phyloP scores from a whole-genome alignment of 352 stramenopile species.

The Pythium angustatum region DNA sequence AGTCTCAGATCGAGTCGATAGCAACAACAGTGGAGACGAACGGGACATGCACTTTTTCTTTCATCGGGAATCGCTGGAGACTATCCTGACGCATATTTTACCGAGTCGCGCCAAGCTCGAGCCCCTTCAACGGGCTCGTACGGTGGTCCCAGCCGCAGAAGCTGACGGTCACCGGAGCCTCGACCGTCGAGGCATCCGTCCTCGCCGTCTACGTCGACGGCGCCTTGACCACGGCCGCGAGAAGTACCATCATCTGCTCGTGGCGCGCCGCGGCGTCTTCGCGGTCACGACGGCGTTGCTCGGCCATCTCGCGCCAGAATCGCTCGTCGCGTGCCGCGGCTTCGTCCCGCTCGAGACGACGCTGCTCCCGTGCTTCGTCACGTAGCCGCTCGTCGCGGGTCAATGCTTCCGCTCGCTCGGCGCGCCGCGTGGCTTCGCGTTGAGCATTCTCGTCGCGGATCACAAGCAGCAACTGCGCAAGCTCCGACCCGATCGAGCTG shows the following conservation, averaged over 20 bases:
- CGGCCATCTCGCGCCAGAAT: conserved; percentile 18
- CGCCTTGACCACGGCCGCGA: conserved; percentile 12
- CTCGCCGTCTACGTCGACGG: background rate
- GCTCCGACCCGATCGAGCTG: conserved; percentile 1
- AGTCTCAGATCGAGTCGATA: too few relatives aligned
- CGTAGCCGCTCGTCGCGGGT: conserved; percentile 8
- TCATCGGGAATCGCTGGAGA: too few relatives aligned
- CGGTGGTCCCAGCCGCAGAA: too few relatives aligned
- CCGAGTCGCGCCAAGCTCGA: too few relatives aligned
- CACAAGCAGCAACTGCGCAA: conserved; percentile 14
- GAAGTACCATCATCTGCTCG: conserved; percentile 19
- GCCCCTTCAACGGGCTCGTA: too few relatives aligned
- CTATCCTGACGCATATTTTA: too few relatives aligned
- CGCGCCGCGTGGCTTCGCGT: conserved; percentile 1
- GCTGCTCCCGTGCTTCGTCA: conserved; percentile 6
- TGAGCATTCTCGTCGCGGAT: conserved; percentile 19
- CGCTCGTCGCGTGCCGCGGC: conserved; percentile 10
- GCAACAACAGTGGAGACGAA: too few relatives aligned
- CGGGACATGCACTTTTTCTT: too few relatives aligned
- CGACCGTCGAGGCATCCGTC: background rate
- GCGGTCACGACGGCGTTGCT: conserved; percentile 16
- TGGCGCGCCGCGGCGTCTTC: conserved; percentile 13
- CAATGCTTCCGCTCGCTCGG: conserved; percentile 5
- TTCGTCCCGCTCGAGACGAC: conserved; percentile 13
- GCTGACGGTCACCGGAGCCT: too few relatives aligned